Evolutionary conservation across 208 protist species (phyloP).

Genomic region (Trypanosoma avium): DNA sequence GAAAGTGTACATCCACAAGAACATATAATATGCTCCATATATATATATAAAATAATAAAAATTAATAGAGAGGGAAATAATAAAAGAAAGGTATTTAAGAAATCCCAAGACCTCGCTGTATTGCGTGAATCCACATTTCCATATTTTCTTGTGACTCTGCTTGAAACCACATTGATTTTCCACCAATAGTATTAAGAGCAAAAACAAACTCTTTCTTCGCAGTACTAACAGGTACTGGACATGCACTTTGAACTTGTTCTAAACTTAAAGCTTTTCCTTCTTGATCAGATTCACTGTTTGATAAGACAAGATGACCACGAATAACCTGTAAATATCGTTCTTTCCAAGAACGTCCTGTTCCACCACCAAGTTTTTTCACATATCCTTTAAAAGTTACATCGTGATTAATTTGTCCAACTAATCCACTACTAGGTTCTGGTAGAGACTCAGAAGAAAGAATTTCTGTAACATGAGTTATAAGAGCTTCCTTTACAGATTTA

Average conservation of each 20-base stretch:
- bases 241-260: conserved; percentile 79
- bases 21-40: too few species aligned
- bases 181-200: conserved; percentile 73
- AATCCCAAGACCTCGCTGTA: conserved; percentile 71
- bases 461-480: conserved; percentile 60
- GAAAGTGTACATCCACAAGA: neutral
- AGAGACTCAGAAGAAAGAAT: conserved; percentile 56
- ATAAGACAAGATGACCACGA: conserved; percentile 72
- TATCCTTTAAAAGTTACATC: conserved; percentile 64
- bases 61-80: conserved; percentile 10
- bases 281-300: conserved; percentile 62
- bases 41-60: too few species aligned
- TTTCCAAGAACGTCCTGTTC: conserved; percentile 66
- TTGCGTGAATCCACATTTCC: conserved; percentile 80
- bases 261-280: conserved; percentile 79
- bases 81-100: conserved; percentile 31
- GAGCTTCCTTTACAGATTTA: conserved; percentile 55
- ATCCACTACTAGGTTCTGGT: conserved; percentile 19
- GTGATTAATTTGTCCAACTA: conserved; percentile 72
- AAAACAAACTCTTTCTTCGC: conserved; percentile 79
- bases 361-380: conserved; percentile 72
- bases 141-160: conserved; percentile 65
- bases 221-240: conserved; percentile 57
- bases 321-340: conserved; percentile 68
- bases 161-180: conserved; percentile 89